Evolutionary conservation across 2,329 filamentous ascomycete genomes (phyloP).

Genomic region (Pseudogymnoascus sp.): DNA sequence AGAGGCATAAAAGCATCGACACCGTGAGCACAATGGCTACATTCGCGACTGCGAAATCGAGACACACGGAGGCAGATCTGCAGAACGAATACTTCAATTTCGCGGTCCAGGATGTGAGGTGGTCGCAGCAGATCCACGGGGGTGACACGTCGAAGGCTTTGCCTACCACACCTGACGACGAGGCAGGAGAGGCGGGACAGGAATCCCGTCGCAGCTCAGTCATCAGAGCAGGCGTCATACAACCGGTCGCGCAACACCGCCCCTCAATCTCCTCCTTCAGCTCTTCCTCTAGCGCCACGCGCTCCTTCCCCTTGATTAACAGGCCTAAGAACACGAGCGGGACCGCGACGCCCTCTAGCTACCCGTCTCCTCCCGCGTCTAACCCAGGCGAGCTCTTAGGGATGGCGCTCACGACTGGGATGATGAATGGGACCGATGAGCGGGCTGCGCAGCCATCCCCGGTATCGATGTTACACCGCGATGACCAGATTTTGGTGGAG

Average conservation of each 20-base stretch:
- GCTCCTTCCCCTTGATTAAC: slow-evolving; percentile 57
- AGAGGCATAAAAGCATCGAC: slow-evolving; percentile 49
- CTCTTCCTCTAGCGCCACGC: slow-evolving; percentile 48
- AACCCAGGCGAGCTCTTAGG: not conserved
- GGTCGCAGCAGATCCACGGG: not conserved
- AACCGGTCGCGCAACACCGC: slow-evolving; percentile 35
- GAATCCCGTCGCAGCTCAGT: not conserved
- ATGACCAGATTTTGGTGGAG: slow-evolving; percentile 56
- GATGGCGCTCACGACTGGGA: slow-evolving; percentile 8
- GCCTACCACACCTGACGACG: not conserved
- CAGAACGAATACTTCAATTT: slow-evolving; percentile 40
- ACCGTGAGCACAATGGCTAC: slow-evolving; percentile 55
- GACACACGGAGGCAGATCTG: not conserved
- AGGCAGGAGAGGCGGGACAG: not conserved
- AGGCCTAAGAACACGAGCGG: slow-evolving; percentile 33
- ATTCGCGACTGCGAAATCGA: slow-evolving; percentile 50
- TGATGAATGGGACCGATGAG: slow-evolving; percentile 13
- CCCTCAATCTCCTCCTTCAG: slow-evolving; percentile 47
- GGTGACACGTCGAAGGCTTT: not conserved
- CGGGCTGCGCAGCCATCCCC: slow-evolving; percentile 20
- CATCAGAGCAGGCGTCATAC: not conserved
- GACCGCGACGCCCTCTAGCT: not conserved
- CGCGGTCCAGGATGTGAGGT: slow-evolving; percentile 12
- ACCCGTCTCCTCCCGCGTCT: not conserved
- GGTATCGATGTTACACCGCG: slow-evolving; percentile 31